These are phyloP conservation scores for Sporopachydermia cereana DNA, from an alignment of 1,139 yeast species.

Conservation along the genomic window DNA sequence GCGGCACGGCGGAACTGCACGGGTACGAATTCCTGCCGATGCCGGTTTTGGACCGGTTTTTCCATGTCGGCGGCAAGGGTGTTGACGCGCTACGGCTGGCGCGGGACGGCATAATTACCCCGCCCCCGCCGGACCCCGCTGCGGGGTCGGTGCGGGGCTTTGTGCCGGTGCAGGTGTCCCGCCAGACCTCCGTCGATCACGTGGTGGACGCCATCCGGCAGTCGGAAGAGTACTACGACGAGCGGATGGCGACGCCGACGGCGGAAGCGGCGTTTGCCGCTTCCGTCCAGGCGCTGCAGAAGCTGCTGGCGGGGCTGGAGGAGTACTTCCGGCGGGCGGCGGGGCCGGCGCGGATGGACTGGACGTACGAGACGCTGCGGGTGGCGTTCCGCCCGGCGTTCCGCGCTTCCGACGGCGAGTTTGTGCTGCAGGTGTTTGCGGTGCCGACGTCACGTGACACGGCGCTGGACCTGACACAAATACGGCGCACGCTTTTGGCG, in stretches of 20 bases:
- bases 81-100: background rate
- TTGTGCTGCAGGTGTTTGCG: background rate
- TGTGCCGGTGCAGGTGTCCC: background rate
- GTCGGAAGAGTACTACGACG: constrained; percentile 1
- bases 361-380: background rate
- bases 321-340: background rate
- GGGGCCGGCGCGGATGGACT: no score
- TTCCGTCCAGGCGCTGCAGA: background rate
- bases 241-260: background rate
- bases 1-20: background rate
- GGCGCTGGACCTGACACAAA: no score
- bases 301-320: background rate
- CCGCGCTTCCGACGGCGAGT: background rate
- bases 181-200: background rate
- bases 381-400: background rate
- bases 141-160: background rate
- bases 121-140: background rate
- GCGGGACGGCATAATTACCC: background rate
- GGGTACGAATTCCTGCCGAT: constrained; percentile 1
- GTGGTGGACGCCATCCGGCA: background rate
- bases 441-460: no score
- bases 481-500: no score
- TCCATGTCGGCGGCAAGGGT: constrained; percentile 1
- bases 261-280: background rate
- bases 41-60: background rate